Evolutionary conservation across 306 rosid species (phyloP).

Genomic region (Quercus alba): DNA sequence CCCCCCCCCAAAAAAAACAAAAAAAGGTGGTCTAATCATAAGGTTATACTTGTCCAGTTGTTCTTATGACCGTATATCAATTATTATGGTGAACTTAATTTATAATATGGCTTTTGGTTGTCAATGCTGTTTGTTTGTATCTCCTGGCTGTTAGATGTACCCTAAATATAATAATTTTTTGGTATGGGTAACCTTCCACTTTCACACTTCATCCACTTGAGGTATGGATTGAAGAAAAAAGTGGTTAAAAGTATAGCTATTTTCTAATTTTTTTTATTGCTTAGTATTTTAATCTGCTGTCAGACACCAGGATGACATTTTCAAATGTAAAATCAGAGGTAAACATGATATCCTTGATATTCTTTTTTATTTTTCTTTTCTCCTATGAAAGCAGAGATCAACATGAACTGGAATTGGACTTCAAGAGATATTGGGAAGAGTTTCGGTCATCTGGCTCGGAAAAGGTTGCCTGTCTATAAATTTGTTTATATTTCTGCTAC

Average conservation of each 20-base stretch:
- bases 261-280: background rate
- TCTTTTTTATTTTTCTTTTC: background rate
- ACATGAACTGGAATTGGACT: conserved; percentile 99
- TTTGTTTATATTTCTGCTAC: background rate
- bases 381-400: conserved; percentile 65
- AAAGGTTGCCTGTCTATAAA: conserved; percentile 55
- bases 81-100: background rate
- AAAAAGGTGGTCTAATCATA: background rate
- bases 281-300: background rate
- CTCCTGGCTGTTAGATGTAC: background rate
- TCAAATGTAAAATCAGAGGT: background rate
- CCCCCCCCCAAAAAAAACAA: background rate
- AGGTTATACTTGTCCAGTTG: background rate
- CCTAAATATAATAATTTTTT: background rate
- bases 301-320: background rate
- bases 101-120: background rate
- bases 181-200: background rate
- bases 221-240: background rate
- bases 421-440: conserved; percentile 98
- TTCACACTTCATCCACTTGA: background rate
- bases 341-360: background rate
- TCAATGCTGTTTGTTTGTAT: background rate
- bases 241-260: background rate
- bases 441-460: conserved; percentile 98
- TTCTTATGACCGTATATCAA: background rate